A percentile compares a stretch with the other conserved stretches of the same genome.
Evolutionary conservation across 345 rosid species (phyloP).

Genomic region (Laguncularia racemosa): DNA sequence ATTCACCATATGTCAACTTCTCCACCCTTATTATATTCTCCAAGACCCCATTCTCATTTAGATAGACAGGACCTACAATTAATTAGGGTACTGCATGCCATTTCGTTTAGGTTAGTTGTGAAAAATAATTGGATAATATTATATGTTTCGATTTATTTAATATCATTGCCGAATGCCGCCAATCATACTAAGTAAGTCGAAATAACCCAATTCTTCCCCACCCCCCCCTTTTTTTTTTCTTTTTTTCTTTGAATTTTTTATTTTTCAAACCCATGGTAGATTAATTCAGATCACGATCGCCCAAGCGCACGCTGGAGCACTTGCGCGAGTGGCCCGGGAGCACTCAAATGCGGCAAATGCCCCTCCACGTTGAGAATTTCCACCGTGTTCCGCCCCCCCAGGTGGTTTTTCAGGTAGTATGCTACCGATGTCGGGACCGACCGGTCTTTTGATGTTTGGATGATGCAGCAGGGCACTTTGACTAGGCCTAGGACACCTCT

Average conservation of each 20-base stretch:
- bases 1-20: slow-evolving; percentile 26
- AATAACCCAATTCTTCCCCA: too few species aligned
- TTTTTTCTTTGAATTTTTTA: too few species aligned
- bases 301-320: slow-evolving; percentile 34
- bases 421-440: slow-evolving; percentile 42
- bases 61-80: not conserved
- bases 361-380: slow-evolving; percentile 36
- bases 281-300: slow-evolving; percentile 14
- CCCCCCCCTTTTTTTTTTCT: too few species aligned
- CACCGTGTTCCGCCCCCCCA: slow-evolving; percentile 41
- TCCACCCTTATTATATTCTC: not conserved
- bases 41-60: slow-evolving; percentile 1
- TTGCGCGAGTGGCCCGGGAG: slow-evolving; percentile 28
- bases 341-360: slow-evolving; percentile 45
- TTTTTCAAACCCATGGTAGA: too few species aligned
- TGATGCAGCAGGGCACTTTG: slow-evolving; percentile 32
- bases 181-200: too few species aligned
- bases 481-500: slow-evolving; percentile 40
- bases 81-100: not conserved
- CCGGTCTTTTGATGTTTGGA: slow-evolving; percentile 36
- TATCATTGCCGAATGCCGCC: too few species aligned
- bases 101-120: too few species aligned
- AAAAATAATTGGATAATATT: too few species aligned
- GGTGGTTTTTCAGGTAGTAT: slow-evolving; percentile 31
- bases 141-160: too few species aligned